Evolutionary conservation across 495 filamentous ascomycete species (phyloP).

Genomic region (Penicillium pulvis): DNA sequence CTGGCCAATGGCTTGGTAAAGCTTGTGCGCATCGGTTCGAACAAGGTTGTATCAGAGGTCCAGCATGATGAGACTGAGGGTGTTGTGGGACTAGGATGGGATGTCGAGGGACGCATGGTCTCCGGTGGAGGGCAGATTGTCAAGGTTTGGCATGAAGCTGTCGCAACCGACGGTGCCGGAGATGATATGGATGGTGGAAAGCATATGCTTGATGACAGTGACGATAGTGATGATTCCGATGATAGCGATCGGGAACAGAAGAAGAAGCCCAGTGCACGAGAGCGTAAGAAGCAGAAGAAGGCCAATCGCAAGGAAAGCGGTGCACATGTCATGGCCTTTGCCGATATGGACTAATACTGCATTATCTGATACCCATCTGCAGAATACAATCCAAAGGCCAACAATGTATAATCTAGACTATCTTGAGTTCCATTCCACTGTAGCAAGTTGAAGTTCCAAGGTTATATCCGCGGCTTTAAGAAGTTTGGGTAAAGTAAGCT

Average conservation of each 20-base stretch:
- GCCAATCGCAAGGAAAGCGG: slow-evolving; percentile 57
- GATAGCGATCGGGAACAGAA: slow-evolving; percentile 41
- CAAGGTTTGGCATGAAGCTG: slow-evolving; percentile 79
- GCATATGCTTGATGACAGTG: slow-evolving; percentile 41
- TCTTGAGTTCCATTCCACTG: neutral
- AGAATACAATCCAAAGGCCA: slow-evolving; percentile 2
- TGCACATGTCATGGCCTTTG: slow-evolving; percentile 64
- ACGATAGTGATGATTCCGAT: slow-evolving; percentile 50
- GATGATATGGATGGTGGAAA: slow-evolving; percentile 41
- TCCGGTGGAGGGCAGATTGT: slow-evolving; percentile 79
- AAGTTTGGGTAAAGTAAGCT: slow-evolving; percentile 6
- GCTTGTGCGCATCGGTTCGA: slow-evolving; percentile 57
- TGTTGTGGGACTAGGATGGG: slow-evolving; percentile 76
- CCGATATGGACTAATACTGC: slow-evolving; percentile 59
- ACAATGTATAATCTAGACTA: neutral
- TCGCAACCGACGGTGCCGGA: slow-evolving; percentile 36
- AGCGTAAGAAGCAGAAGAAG: slow-evolving; percentile 61
- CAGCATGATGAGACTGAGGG: slow-evolving; percentile 83
- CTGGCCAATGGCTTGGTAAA: slow-evolving; percentile 69
- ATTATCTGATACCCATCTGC: slow-evolving; percentile 32
- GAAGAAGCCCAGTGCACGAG: slow-evolving; percentile 33
- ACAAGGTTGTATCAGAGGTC: slow-evolving; percentile 60
- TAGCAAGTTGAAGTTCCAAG: slow-evolving; percentile 10
- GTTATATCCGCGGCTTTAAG: slow-evolving; percentile 7
- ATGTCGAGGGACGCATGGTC: slow-evolving; percentile 80